Base-by-base conservation (phyloP, 2,329 filamentous ascomycete genomes). In the Magnaporthiopsis incrustans region DNA sequence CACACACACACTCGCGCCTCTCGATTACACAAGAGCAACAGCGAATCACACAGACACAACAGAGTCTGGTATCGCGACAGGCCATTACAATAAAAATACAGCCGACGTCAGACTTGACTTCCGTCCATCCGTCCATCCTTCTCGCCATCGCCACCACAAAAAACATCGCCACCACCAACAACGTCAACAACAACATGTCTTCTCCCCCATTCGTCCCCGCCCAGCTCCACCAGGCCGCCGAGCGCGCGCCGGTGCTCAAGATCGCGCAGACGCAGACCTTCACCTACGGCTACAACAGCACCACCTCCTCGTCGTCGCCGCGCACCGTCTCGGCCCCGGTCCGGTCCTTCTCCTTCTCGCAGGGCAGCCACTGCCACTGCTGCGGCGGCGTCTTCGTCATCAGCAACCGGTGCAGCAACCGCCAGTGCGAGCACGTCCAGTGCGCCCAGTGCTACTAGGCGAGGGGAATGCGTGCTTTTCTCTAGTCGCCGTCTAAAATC, bases 331-430 rank as follows among this genome's bases (percentile, higher is more conserved):
- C 25, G 59, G n/a, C 35, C n/a, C 61, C 53, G 26, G 50, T 56
- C 61, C 27, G 44, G 18, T 38, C 25, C 26, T 50, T 32, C 57
- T 72, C 69, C 61, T 57, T 27, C 44, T 50, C 30, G 38, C 61
- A 62, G 61, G 61, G 61, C 61, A 57, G 50, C 69, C 81, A 81
- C 75, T 84, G 82, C 79, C 83, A 81, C 78, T 73, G 82, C 70
- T 84, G 81, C 75, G 79, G 79, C 69, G 74, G 77, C 74, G 81
- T 83, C 75, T 82, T 84, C 69, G 81, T 83, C 76, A 84, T 84
- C 75, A 83, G 80, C 79, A 81, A 75, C 72, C 79, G 76, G 63
- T 84, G 81, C 77, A 76, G 73, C 66, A 75, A 76, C 70, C 61
- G 61, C 27, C 35, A 62, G 44, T 84, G 81, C 71, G 75, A 76